Conservation (phyloP, 768 basidiomycete genomes). For the Xanthoconium purpureum region DNA sequence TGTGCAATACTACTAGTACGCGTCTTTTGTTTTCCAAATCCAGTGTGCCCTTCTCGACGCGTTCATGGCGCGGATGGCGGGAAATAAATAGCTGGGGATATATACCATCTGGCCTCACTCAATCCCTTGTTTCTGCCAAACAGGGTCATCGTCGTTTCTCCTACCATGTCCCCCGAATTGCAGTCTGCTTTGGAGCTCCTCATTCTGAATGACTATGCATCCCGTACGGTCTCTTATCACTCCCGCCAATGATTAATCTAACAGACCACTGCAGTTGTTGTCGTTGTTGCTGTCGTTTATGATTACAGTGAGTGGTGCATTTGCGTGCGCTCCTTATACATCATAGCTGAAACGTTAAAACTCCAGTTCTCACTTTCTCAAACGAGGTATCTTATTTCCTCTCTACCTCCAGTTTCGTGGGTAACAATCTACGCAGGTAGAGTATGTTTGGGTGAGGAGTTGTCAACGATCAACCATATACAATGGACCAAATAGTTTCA, state of each 20-base stretch:
- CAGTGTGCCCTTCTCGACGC: background rate
- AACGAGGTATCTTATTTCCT: background rate
- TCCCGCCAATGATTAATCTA: background rate
- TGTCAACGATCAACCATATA: background rate
- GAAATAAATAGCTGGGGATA: background rate
- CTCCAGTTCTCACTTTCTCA: background rate
- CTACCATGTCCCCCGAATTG: background rate
- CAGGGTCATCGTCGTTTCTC: background rate
- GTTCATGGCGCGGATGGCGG: background rate
- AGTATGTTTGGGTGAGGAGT: background rate
- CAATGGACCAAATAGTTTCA: background rate
- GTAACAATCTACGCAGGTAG: background rate
- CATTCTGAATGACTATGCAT: background rate
- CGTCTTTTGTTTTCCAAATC: background rate
- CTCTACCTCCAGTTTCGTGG: background rate
- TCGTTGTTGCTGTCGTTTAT: background rate
- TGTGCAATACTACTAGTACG: constrained; percentile 1
- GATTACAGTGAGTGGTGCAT: background rate
- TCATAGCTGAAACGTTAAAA: background rate
- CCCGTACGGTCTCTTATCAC: background rate
- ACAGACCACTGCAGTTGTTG: background rate
- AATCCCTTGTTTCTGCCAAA: background rate
- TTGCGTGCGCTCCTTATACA: background rate
- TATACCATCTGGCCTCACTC: background rate
- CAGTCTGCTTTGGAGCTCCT: background rate